Evolutionary conservation across 2,329 filamentous ascomycete species (phyloP).

Genomic region (Hypoxylon sp.): DNA sequence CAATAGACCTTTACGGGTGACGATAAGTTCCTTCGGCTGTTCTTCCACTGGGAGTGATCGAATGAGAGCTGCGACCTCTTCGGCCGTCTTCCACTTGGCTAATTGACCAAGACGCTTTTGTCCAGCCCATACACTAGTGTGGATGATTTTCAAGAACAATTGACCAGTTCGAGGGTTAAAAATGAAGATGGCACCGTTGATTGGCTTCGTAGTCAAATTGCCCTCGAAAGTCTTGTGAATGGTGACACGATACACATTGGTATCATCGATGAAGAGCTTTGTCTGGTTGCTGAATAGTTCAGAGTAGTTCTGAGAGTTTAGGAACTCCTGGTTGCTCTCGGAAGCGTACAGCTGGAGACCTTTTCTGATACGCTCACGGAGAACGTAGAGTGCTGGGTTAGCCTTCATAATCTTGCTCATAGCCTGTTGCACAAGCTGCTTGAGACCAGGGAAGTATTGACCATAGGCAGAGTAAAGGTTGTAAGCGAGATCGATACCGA

Average conservation of each 20-base stretch:
- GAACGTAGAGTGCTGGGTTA: constrained; percentile 94
- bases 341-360: constrained; percentile 98
- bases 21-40: constrained; percentile 98
- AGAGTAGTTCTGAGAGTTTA: constrained; percentile 99
- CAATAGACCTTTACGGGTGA: constrained; percentile 95
- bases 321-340: constrained; percentile 98
- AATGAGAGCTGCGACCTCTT: constrained; percentile 98
- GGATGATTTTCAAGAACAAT: constrained; percentile 98
- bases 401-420: constrained; percentile 99
- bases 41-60: constrained; percentile 96
- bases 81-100: constrained; percentile 99
- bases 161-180: constrained; percentile 99
- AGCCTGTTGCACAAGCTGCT: constrained; percentile 94
- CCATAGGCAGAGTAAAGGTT: constrained; percentile 98
- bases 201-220: constrained; percentile 98
- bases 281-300: constrained; percentile 99
- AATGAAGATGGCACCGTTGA: constrained; percentile 99
- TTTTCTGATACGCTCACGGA: constrained; percentile 98
- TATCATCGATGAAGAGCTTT: constrained; percentile 98
- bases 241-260: constrained; percentile 98
- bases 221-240: constrained; percentile 99
- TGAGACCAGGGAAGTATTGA: constrained; percentile 98
- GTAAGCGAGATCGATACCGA: constrained; percentile 97
- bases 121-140: constrained; percentile 98
- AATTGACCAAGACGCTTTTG: constrained; percentile 99